Base-by-base conservation (phyloP, 2,329 filamentous ascomycete genomes). In the Cladophialophora immunda region DNA sequence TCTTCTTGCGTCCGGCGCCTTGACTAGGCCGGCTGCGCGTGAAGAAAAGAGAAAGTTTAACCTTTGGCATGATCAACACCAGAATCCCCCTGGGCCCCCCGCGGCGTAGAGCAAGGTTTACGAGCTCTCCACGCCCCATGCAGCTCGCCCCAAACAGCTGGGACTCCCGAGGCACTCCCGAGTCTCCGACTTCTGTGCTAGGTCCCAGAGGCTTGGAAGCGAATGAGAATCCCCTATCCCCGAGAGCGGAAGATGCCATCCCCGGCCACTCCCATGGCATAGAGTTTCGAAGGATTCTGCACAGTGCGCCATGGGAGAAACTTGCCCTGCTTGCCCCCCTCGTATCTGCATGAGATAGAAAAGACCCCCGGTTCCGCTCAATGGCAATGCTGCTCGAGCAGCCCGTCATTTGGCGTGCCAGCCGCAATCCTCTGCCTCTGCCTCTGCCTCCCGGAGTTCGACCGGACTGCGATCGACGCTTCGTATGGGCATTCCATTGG, bases 131-230 rank as follows among this genome's bases (percentile, higher is more conserved):
- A n/a, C 17, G 2, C 2, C 17, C 11, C 45, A 25, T 50, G 45
- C 45, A 27, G 19, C 45, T 50, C 13, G 45, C 45, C 19, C 45
- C 45, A 13, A 25, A 50, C n/a, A 41, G 38, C 38, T n/a, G 38
- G 15, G 38, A 5, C 17, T 38, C 15, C 15, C 13, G 34, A 38
- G n/a, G n/a, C 9, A 19, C 3, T n/a, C 17, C 38, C 36, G 13
- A 1, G 17, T n/a, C 17, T 41, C 13, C 13, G 17, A 17, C 17
- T 41, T 41, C 13, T 2, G 9, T 22, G 13, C 7, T 9, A n/a
- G 19, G 45, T 11, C 45, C 45, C 45, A 50, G n/a, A 25, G 45
- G 25, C 45, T 50, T 25, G 45, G 45, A 25, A 50, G 45, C 45
- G 45, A 50, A 50, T 50, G 19, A 50, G 3, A 11, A 25, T 25